These are phyloP conservation scores for Collybia sp. DNA, from an alignment of 768 basidiomycete genomes.

Conservation along the genomic window DNA sequence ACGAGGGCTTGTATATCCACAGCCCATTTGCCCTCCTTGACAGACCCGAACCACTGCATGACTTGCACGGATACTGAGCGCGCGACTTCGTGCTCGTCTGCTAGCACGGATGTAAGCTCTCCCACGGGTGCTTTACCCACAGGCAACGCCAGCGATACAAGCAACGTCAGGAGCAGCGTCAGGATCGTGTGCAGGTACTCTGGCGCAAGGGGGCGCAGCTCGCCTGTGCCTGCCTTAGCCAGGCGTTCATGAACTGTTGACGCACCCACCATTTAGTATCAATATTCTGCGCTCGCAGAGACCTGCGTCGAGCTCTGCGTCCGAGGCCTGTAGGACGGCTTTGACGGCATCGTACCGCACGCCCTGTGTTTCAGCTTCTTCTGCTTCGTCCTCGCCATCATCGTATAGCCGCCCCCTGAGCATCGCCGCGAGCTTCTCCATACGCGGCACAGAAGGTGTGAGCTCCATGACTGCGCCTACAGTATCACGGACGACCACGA, in stretches of 20 bases:
- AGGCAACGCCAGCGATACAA: constrained; percentile 59
- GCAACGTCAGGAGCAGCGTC: constrained; percentile 67
- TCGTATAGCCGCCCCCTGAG: constrained; percentile 69
- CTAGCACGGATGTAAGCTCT: constrained; percentile 54
- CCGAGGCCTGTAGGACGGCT: constrained; percentile 75
- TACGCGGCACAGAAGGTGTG: constrained; percentile 67
- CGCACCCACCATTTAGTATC: constrained; percentile 53
- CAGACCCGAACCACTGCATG: constrained; percentile 78
- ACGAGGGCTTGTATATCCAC: constrained; percentile 61
- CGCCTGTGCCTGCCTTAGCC: constrained; percentile 34
- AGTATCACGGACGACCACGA: constrained; percentile 72
- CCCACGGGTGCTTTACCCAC: constrained; percentile 51
- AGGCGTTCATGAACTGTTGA: background rate
- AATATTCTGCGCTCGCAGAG: constrained; percentile 70
- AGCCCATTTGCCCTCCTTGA: constrained; percentile 53
- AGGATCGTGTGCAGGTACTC: constrained; percentile 67
- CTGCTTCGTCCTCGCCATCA: constrained; percentile 46
- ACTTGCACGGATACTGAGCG: constrained; percentile 60
- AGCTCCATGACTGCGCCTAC: constrained; percentile 84
- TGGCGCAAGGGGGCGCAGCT: constrained; percentile 69
- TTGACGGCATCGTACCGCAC: constrained; percentile 51
- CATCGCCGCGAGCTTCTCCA: constrained; percentile 59
- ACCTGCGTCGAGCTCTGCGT: constrained; percentile 62
- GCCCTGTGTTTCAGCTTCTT: constrained; percentile 14
- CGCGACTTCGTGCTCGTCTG: constrained; percentile 70